Evolutionary conservation across 1,284 basidiomycete species (phyloP), one percentile per base, ranked within the genome.

Genomic region (Tausonia pullulans): DNA sequence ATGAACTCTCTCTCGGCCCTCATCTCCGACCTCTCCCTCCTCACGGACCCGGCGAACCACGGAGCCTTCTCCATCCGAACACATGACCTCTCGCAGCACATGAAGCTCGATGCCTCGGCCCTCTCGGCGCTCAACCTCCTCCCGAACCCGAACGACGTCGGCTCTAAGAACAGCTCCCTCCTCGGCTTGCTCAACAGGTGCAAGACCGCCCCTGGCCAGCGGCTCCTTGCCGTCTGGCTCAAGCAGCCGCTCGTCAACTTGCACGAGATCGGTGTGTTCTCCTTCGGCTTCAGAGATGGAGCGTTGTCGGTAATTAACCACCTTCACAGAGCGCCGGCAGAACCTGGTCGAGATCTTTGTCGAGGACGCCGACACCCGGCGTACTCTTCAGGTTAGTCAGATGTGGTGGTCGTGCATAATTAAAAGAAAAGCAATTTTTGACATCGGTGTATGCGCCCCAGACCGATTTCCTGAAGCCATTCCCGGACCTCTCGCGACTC

Each of bases 231-330:
- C 0, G 87, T 87, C 65, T 99, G 95, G 95, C 79, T 99, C 63
- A 98, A 97, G 75, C 96, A 98, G 76, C 96, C 96, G 1, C 79
- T 98, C 43, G 85, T 98, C 52, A 97, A 97, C 73, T 77, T 91
- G 27, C 93, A 98, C 70, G 88, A 94, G 72, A 98, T 98, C 69
- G 79, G 90, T 89, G 68, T 69, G 89, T 81, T 46, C 45, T n/a
- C 27, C 27, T 27, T 27, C 27, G 27, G 27, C 27, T 27, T 27
- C 27, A 27, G 27, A 27, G 27, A 27, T 27, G 27, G 27, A 27
- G 27, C 27, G 27, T 27, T 27, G 27, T 27, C 27, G 27, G 27
- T 27, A 27, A 27, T 27, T 27, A 27, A 27, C 27, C 13, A 11
- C 16, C 10, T 52, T 8, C 44, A 44, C 69, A 91, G 90, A 81